phyloP scores from a whole-genome alignment of 805 yeast species.

The Candida berthetii region DNA sequence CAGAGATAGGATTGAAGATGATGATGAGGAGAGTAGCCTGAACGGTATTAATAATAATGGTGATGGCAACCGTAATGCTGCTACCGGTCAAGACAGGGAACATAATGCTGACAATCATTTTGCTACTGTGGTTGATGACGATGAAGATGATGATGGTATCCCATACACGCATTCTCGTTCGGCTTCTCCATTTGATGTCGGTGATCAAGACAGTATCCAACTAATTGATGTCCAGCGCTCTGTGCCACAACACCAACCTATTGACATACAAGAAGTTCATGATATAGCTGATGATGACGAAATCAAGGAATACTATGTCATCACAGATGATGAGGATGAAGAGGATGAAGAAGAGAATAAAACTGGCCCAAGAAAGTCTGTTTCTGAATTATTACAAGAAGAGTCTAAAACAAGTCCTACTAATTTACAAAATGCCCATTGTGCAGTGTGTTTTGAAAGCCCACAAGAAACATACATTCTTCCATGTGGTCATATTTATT shows the following conservation, averaged over 20 bases:
- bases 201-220: slow-evolving; percentile 1
- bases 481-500: slow-evolving; percentile 55
- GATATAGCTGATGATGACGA: slow-evolving; percentile 12
- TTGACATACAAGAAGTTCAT: slow-evolving; percentile 2
- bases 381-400: slow-evolving; percentile 23
- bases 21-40: too few species aligned
- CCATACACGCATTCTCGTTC: slow-evolving; percentile 21
- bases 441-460: slow-evolving; percentile 53
- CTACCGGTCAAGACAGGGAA: neutral
- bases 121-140: neutral
- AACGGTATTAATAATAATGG: too few species aligned
- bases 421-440: slow-evolving; percentile 18
- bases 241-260: neutral
- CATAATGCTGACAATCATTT: neutral
- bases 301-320: slow-evolving; percentile 10
- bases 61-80: too few species aligned
- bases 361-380: slow-evolving; percentile 21
- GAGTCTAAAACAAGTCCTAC: slow-evolving; percentile 6
- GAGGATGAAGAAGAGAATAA: slow-evolving; percentile 7
- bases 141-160: slow-evolving; percentile 20
- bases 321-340: slow-evolving; percentile 13
- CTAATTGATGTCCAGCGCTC: neutral
- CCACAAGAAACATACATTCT: slow-evolving; percentile 41
- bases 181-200: slow-evolving; percentile 15
- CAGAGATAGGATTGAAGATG: too few species aligned